Evolutionary conservation across 805 yeast species (phyloP).

Genomic region (Schwanniomyces vanrijiae): DNA sequence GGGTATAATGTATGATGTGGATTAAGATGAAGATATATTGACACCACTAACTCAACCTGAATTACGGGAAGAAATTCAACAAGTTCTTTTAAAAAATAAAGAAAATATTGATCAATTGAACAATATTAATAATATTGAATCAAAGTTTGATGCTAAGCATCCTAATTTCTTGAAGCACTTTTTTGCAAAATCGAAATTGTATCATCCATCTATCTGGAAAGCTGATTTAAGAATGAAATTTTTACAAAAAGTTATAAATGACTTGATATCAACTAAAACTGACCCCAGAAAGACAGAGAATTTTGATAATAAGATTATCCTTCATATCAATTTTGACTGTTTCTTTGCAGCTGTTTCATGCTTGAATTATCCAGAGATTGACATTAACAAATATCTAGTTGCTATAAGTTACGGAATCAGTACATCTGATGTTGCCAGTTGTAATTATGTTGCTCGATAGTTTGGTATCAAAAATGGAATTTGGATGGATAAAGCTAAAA

Average conservation of each 20-base stretch:
- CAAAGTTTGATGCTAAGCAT: conserved; percentile 57
- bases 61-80: conserved; percentile 1
- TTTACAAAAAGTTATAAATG: conserved; percentile 44
- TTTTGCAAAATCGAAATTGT: conserved; percentile 80
- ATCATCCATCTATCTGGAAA: conserved; percentile 88
- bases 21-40: conserved; percentile 1
- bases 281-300: background rate
- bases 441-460: conserved; percentile 85
- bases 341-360: conserved; percentile 89
- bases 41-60: conserved; percentile 3
- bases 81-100: background rate
- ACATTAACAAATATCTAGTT: conserved; percentile 49
- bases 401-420: conserved; percentile 64
- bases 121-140: background rate
- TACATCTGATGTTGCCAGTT: conserved; percentile 83
- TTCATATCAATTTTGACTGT: conserved; percentile 92
- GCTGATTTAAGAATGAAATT: conserved; percentile 66
- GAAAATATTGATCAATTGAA: background rate
- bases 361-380: conserved; percentile 52
- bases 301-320: conserved; percentile 32
- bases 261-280: conserved; percentile 4
- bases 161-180: conserved; percentile 73
- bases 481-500: conserved; percentile 76
- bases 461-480: conserved; percentile 82
- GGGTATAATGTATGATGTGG: conserved; percentile 3